phyloP scores from a whole-genome alignment of 2,329 filamentous ascomycete genomes.

The Dactylellina sp. region DNA sequence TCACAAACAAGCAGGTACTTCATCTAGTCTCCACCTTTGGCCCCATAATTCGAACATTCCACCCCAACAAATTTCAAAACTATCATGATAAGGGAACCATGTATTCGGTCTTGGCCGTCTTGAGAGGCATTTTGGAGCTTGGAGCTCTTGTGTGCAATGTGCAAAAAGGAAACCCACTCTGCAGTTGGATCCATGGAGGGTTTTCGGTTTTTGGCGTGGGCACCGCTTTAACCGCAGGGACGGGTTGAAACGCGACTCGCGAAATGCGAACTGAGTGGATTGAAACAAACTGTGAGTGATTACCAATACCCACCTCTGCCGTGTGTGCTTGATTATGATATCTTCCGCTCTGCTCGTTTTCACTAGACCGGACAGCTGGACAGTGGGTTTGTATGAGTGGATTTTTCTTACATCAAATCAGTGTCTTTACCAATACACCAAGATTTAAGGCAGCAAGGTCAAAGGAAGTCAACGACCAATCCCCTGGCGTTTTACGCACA shows the following conservation, averaged over 20 bases:
- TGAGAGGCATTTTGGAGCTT: too few species aligned
- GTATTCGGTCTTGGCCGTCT: conserved; percentile 26
- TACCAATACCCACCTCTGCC: conserved; percentile 47
- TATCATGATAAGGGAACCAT: conserved; percentile 8
- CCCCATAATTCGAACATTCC: conserved; percentile 14
- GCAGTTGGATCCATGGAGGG: too few species aligned
- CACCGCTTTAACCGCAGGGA: conserved; percentile 11
- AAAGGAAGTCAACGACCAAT: conserved; percentile 16
- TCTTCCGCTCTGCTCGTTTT: too few species aligned
- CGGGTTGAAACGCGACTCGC: conserved; percentile 25
- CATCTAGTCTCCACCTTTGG: background rate
- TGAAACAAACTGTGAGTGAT: conserved; percentile 25
- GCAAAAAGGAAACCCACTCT: too few species aligned
- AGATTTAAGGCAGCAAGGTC: conserved; percentile 18
- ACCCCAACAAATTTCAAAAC: conserved; percentile 29
- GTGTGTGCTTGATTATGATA: conserved; percentile 48
- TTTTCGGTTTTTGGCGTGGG: background rate
- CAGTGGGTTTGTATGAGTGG: background rate
- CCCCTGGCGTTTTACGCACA: conserved; percentile 42
- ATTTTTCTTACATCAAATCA: conserved; percentile 8
- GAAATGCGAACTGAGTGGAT: conserved; percentile 17
- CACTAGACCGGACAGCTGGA: too few species aligned
- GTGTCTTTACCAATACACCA: conserved; percentile 3
- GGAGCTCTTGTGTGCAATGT: background rate
- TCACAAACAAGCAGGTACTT: background rate